phyloP scores from a whole-genome alignment of 2,329 filamentous ascomycete genomes.

The Cladophialophora psammophila region DNA sequence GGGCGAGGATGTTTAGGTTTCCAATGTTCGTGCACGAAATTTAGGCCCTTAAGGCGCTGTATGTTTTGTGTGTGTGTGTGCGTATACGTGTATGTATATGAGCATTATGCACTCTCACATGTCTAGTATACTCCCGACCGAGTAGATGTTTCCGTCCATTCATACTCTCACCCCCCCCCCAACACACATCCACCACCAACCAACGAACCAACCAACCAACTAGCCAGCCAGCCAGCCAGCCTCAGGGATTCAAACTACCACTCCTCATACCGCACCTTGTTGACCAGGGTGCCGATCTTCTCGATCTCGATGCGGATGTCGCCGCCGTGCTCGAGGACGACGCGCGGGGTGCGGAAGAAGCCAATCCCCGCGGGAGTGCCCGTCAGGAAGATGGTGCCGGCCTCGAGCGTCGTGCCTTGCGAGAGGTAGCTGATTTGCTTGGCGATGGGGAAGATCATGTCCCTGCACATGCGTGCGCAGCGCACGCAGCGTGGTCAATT shows the following conservation, averaged over 20 bases:
- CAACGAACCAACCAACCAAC: not conserved
- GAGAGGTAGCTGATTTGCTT: conserved; percentile 49
- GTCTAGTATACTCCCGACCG: no score
- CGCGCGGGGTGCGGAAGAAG: conserved; percentile 50
- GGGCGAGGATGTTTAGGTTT: no score
- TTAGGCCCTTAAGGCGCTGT: no score
- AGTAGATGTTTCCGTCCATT: no score
- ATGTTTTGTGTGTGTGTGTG: not conserved
- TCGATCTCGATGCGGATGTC: conserved; percentile 58
- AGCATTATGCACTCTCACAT: not conserved
- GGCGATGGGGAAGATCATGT: conserved; percentile 51
- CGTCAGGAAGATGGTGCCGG: conserved; percentile 51
- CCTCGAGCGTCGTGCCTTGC: conserved; percentile 50
- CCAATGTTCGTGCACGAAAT: no score
- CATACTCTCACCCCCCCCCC: no score
- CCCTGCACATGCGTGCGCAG: conserved; percentile 22
- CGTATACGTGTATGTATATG: not conserved
- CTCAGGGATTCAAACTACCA: conserved; percentile 19
- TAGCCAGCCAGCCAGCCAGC: no score
- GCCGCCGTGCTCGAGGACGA: conserved; percentile 49
- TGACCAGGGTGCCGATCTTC: conserved; percentile 59
- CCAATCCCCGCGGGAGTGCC: conserved; percentile 56
- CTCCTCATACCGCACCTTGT: conserved; percentile 43
- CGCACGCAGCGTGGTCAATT: no score
- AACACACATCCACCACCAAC: not conserved